Evolutionary conservation across 495 filamentous ascomycete species (phyloP).

Genomic region (Elasticomyces elasticus): DNA sequence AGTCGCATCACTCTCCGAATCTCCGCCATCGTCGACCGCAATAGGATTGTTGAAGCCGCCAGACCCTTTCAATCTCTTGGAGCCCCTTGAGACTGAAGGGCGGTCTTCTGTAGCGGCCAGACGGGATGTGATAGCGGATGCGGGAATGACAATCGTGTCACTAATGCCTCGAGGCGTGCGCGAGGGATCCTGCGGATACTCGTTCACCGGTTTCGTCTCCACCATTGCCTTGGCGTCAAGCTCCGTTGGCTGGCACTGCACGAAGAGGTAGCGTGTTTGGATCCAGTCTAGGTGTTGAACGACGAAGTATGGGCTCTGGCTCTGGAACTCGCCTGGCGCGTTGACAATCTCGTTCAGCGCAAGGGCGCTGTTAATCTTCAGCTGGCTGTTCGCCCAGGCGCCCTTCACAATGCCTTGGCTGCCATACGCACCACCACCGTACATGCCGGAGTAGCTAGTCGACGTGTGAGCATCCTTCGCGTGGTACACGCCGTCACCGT

Average conservation of each 20-base stretch:
- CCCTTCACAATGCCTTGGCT: background rate
- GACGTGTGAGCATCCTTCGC: constrained; percentile 49
- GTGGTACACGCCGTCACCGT: constrained; percentile 76
- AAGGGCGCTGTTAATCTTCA: constrained; percentile 52
- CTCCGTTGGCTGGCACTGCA: constrained; percentile 33
- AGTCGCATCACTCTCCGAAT: constrained; percentile 31
- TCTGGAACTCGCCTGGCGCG: constrained; percentile 50
- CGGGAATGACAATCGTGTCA: constrained; percentile 26
- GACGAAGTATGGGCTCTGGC: constrained; percentile 52
- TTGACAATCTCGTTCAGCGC: constrained; percentile 87
- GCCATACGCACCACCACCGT: background rate
- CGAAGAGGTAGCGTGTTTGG: constrained; percentile 80
- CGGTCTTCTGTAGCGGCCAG: background rate
- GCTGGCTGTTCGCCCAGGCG: constrained; percentile 57
- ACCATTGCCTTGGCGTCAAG: background rate
- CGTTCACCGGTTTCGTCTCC: constrained; percentile 27
- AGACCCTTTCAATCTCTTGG: constrained; percentile 26
- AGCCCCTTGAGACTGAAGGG: constrained; percentile 3
- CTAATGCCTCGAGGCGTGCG: constrained; percentile 35
- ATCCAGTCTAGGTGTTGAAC: constrained; percentile 78
- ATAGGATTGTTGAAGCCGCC: constrained; percentile 23
- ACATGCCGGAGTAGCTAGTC: constrained; percentile 40
- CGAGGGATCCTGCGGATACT: constrained; percentile 47
- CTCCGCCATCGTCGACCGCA: constrained; percentile 20
- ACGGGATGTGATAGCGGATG: constrained; percentile 36